A percentile compares a stretch with the other conserved stretches of the same genome.
Evolutionary conservation across 108 stramenopile species (phyloP).

Genomic region (Asterionellopsis glacialis): DNA sequence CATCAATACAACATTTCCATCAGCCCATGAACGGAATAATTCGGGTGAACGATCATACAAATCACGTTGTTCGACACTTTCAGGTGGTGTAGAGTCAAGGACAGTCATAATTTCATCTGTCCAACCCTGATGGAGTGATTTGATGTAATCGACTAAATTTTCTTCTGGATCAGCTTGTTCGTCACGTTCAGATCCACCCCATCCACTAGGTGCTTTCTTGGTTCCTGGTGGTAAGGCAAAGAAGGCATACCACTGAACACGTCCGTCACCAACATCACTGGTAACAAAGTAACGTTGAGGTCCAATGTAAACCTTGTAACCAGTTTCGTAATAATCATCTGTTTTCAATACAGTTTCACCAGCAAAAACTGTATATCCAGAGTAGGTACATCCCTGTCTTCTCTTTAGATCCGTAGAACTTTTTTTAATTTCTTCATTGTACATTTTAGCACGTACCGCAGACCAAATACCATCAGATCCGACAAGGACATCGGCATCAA

Average conservation of each 20-base stretch:
- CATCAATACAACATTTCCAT: constrained; percentile 90
- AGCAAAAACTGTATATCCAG: constrained; percentile 97
- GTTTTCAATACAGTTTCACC: constrained; percentile 89
- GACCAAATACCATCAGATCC: constrained; percentile 97
- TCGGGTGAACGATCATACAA: constrained; percentile 93
- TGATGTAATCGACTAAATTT: constrained; percentile 90
- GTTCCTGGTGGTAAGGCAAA: constrained; percentile 95
- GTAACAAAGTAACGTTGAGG: constrained; percentile 97
- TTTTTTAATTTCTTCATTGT: constrained; percentile 83
- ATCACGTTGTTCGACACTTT: constrained; percentile 94
- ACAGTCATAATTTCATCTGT: constrained; percentile 87
- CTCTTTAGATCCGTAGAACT: constrained; percentile 36
- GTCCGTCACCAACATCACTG: constrained; percentile 91
- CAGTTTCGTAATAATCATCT: constrained; percentile 91
- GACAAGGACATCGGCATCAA: constrained; percentile 85
- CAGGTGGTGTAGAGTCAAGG: constrained; percentile 88
- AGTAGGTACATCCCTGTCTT: constrained; percentile 88
- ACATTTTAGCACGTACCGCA: constrained; percentile 92
- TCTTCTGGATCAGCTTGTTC: constrained; percentile 72
- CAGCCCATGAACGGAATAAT: constrained; percentile 87
- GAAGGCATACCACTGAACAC: constrained; percentile 98
- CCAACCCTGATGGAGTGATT: constrained; percentile 90
- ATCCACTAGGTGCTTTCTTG: constrained; percentile 84
- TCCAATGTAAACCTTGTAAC: constrained; percentile 96
- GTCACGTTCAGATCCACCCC: constrained; percentile 69